phyloP scores from a whole-genome alignment of 2,329 filamentous ascomycete species.

The Lecanosticta acicola region DNA sequence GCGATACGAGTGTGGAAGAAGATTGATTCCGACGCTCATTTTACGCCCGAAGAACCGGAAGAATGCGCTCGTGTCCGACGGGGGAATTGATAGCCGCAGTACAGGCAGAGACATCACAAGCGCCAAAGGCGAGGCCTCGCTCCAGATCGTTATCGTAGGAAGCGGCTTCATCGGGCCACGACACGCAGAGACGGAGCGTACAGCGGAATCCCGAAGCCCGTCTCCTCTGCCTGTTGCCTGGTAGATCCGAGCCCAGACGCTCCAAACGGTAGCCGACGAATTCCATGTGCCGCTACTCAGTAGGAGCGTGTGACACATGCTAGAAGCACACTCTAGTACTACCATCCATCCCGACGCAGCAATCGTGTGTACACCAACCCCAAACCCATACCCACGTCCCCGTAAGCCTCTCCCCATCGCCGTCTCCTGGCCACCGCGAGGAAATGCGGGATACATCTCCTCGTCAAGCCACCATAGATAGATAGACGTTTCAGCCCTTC shows the following conservation, averaged over 20 bases:
- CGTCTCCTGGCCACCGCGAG: conserved; percentile 28
- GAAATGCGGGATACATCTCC: conserved; percentile 32
- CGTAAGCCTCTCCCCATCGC: conserved; percentile 39
- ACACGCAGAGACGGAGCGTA: conserved; percentile 45
- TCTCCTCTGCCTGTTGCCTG: conserved; percentile 43
- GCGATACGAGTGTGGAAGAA: too few species aligned
- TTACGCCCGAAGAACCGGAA: too few species aligned
- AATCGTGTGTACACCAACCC: conserved; percentile 56
- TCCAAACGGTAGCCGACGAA: conserved; percentile 30
- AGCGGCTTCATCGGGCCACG: conserved; percentile 48
- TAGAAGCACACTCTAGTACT: too few species aligned
- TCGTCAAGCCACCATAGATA: conserved; percentile 45
- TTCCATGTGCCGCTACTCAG: conserved; percentile 38
- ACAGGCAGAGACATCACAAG: too few species aligned
- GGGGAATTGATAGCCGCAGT: too few species aligned
- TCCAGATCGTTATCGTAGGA: conserved; percentile 46
- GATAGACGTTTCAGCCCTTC: conserved; percentile 57
- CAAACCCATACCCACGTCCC: conserved; percentile 55
- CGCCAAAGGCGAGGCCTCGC: too few species aligned
- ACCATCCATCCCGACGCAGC: conserved; percentile 53
- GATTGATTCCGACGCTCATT: too few species aligned
- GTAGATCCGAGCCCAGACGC: conserved; percentile 44
- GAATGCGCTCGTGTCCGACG: too few species aligned
- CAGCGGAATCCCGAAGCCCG: conserved; percentile 34
- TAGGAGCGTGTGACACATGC: too few species aligned